phyloP scores from a whole-genome alignment of 306 rosid species.

The Malus sylvestris region DNA sequence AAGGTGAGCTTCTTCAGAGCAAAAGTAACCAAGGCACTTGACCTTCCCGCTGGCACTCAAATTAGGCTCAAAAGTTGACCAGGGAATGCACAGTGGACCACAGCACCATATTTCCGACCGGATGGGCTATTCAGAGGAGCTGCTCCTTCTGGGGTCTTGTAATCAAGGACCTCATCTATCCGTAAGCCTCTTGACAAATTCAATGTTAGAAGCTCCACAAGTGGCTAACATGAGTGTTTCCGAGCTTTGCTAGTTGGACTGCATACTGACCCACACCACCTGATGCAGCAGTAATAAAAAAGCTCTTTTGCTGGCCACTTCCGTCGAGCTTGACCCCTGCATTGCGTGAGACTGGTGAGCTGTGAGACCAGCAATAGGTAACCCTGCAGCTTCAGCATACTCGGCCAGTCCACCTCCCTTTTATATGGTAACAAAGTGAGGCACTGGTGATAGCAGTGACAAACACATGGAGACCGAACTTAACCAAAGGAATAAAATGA shows the following conservation, averaged over 20 bases:
- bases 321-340: constrained; percentile 46
- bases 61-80: constrained; percentile 54
- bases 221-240: constrained; percentile 69
- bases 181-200: constrained; percentile 52
- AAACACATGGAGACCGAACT: background rate
- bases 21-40: constrained; percentile 19
- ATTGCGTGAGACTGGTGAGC: constrained; percentile 45
- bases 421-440: background rate
- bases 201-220: constrained; percentile 56
- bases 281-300: constrained; percentile 66
- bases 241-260: constrained; percentile 71
- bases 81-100: constrained; percentile 43
- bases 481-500: background rate
- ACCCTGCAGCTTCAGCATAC: constrained; percentile 39
- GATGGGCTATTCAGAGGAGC: constrained; percentile 59
- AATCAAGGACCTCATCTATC: constrained; percentile 71
- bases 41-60: constrained; percentile 42
- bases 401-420: constrained; percentile 67
- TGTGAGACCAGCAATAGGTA: constrained; percentile 55
- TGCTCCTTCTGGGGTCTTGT: constrained; percentile 55
- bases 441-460: background rate
- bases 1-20: constrained; percentile 54
- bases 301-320: constrained; percentile 31
- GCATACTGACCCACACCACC: constrained; percentile 80
- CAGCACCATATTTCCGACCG: constrained; percentile 52